These are phyloP conservation scores for Euphrasia arctica DNA, from an alignment of 305 asterid genomes.

Conservation along the genomic window DNA sequence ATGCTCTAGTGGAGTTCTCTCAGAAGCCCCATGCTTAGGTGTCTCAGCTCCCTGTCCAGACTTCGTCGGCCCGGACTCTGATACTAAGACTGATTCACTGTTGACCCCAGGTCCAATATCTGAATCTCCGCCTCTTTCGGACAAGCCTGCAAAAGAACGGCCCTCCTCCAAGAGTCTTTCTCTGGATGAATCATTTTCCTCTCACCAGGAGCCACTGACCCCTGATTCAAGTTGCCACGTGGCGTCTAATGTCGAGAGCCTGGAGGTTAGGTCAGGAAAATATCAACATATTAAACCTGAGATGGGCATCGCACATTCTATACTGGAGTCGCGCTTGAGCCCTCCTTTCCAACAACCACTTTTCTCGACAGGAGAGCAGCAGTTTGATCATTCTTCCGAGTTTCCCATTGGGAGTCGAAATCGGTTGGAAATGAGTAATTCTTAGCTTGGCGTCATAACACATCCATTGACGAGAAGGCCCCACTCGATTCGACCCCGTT, in stretches of 20 bases:
- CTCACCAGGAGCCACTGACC: slow-evolving; percentile 77
- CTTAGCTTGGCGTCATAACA: slow-evolving; percentile 7
- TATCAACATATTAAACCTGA: slow-evolving; percentile 47
- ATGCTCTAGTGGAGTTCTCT: slow-evolving; percentile 68
- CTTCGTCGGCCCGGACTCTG: slow-evolving; percentile 47
- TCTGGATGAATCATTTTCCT: slow-evolving; percentile 67
- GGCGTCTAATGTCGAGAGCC: slow-evolving; percentile 43
- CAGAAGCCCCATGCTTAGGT: slow-evolving; percentile 52
- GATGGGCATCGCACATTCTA: slow-evolving; percentile 42
- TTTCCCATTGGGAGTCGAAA: slow-evolving; percentile 28
- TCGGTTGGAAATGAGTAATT: slow-evolving; percentile 31
- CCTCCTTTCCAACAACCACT: slow-evolving; percentile 44
- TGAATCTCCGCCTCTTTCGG: slow-evolving; percentile 58
- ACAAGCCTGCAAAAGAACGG: slow-evolving; percentile 49
- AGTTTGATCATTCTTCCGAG: slow-evolving; percentile 36
- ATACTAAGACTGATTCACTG: slow-evolving; percentile 59
- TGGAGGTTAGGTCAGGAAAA: slow-evolving; percentile 52
- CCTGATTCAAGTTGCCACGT: slow-evolving; percentile 68
- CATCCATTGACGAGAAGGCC: too few relatives aligned
- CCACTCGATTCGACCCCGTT: too few relatives aligned
- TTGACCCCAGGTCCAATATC: slow-evolving; percentile 72
- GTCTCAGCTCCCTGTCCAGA: slow-evolving; percentile 26
- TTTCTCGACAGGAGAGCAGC: slow-evolving; percentile 38
- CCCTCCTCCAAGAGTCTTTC: slow-evolving; percentile 54
- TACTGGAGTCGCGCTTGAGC: slow-evolving; percentile 61